Conservation (phyloP, 2,329 filamentous ascomycete species). For the Tricladium varicosporioides region DNA sequence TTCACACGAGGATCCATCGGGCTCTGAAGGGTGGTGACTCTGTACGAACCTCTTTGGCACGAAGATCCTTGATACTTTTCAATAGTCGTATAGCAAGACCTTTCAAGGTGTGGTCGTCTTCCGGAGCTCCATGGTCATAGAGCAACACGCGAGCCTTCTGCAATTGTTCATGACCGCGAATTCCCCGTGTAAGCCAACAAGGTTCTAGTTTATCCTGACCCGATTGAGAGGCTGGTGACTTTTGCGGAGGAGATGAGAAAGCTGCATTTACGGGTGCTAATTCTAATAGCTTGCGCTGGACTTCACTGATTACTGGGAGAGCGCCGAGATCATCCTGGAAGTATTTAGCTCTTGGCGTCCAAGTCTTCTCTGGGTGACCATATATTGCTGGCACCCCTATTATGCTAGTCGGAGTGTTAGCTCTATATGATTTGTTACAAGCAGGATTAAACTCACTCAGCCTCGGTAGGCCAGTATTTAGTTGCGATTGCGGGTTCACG, state of each 20-base stretch:
- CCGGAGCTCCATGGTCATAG: slow-evolving; percentile 10
- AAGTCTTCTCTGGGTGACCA: slow-evolving; percentile 3
- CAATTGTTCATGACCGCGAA: not conserved
- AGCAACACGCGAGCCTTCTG: slow-evolving; percentile 11
- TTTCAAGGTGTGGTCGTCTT: slow-evolving; percentile 6
- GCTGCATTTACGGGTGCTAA: not conserved
- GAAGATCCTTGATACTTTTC: slow-evolving; percentile 2
- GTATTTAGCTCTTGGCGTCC: slow-evolving; percentile 2
- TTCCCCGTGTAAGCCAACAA: not conserved
- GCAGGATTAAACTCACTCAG: not conserved
- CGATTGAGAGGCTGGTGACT: not conserved
- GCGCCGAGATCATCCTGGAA: not conserved
- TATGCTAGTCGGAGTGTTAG: not conserved
- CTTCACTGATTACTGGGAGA: not conserved
- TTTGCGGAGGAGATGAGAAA: not conserved
- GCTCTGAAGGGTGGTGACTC: too few relatives aligned
- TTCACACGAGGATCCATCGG: not conserved
- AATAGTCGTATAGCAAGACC: slow-evolving; percentile 1
- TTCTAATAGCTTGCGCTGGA: not conserved
- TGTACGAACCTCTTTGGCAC: not conserved
- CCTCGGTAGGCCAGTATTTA: not conserved
- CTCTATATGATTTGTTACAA: not conserved
- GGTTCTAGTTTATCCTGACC: not conserved
- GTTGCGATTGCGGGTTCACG: slow-evolving; percentile 3
- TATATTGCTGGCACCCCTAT: slow-evolving; percentile 5